Percentiles rank a stretch among this genome's conserved stretches.
Conservation (phyloP, 805 yeast species). For the Wickerhamiella parazyma region DNA sequence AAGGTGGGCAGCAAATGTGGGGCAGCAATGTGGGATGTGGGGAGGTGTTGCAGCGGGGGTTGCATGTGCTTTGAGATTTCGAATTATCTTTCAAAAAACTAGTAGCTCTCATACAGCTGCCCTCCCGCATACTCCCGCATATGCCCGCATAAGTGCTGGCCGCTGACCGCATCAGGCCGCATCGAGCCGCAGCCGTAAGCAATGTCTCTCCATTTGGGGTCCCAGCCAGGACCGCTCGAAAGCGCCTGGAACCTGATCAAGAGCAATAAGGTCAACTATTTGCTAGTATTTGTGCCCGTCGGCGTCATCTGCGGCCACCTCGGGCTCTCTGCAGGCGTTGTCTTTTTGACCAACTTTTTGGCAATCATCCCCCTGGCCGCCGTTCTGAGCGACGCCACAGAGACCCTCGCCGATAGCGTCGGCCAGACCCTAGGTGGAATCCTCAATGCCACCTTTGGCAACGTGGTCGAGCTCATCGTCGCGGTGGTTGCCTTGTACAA, state of each 20-base stretch:
- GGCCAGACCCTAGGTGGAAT: constrained; percentile 92
- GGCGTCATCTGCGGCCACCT: constrained; percentile 64
- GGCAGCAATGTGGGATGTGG: not conserved
- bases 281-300: constrained; percentile 75
- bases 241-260: constrained; percentile 10
- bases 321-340: constrained; percentile 38
- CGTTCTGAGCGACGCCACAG: constrained; percentile 82
- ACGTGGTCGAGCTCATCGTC: constrained; percentile 93
- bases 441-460: constrained; percentile 92
- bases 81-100: no score
- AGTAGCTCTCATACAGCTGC: no score
- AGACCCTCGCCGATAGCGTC: constrained; percentile 72
- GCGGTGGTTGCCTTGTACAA: constrained; percentile 76
- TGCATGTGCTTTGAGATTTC: not conserved
- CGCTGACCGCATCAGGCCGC: no score
- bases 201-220: not conserved
- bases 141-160: no score
- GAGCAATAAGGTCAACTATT: constrained; percentile 40
- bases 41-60: not conserved
- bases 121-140: no score
- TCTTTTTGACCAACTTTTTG: constrained; percentile 65
- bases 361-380: constrained; percentile 92
- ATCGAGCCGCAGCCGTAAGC: no score
- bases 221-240: constrained; percentile 1
- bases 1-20: not conserved